Base-by-base conservation (phyloP, 2,329 filamentous ascomycete genomes). In the Bipolaris bicolor region DNA sequence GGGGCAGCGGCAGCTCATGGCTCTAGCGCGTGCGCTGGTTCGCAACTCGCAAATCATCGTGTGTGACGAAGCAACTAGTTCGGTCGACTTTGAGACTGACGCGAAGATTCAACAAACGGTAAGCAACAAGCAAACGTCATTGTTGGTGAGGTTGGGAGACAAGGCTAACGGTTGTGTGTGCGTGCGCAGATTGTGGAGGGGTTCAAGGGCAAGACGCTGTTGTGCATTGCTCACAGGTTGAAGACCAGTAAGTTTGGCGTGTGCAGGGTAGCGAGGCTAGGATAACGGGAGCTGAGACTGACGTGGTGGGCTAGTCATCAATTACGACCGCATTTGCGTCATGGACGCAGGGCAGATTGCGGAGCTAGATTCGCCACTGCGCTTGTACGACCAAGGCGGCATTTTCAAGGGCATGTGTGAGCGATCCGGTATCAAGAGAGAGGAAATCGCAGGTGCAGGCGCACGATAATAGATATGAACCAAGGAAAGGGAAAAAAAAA, bases 321-420 rank as follows among this genome's bases (percentile, higher is more conserved):
- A 88, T 26, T 98, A 98, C 76, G 94, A 99, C 76, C 87, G 94
- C 45, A 97, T 99, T 73, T 94, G 92, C 69, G 95, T 99, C 66
- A 96, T 99, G 93, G 94, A 98, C 69, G 84, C 88, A 43, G 95
- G 95, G 0, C 79, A 80, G 15, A 97, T 99, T 70, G 91, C 90
- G 0, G 93, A 98, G 83, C 81, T 98, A 61, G 95, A 90, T 70
- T 84, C 85, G 13, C 95, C 95, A 2, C 71, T 89, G 40, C 82
- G 80, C 41, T 79, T 99, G 58, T 98, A 90, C 83, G 84, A 88
- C 29, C 78, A 82, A 45, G 87, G 84, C 9, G 90, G 91, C 0
- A 92, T 97, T 52, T 98, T 98, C 77, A 84, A 89, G 64, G 82
- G 89, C 34, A 97, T 97, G 93, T 97, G 93, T 73, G 91, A 96